phyloP scores from a whole-genome alignment of 352 stramenopile genomes.

The Pythium insidiosum region DNA sequence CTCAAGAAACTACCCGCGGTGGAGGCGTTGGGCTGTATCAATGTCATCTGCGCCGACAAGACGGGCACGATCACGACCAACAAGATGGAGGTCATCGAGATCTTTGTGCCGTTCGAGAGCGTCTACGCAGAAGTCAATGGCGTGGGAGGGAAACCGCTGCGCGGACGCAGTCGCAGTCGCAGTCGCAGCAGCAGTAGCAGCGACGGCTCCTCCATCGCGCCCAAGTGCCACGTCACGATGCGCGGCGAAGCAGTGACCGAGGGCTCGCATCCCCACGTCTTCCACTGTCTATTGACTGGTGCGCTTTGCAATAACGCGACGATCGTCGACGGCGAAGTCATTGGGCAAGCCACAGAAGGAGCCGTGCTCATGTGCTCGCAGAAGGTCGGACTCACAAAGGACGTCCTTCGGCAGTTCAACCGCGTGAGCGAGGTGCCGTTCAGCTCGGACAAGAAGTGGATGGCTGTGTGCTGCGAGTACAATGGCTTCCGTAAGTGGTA shows the following conservation, averaged over 20 bases:
- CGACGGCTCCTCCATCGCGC: conserved; percentile 1
- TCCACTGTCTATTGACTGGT: conserved; percentile 62
- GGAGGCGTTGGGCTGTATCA: conserved; percentile 86
- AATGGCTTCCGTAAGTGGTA: conserved; percentile 55
- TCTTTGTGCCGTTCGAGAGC: conserved; percentile 76
- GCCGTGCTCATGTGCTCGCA: conserved; percentile 60
- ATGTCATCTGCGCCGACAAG: conserved; percentile 92
- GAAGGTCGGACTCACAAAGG: conserved; percentile 46
- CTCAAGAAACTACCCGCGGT: conserved; percentile 86
- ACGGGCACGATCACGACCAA: conserved; percentile 92
- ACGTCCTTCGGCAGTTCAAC: conserved; percentile 36
- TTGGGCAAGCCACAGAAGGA: conserved; percentile 78
- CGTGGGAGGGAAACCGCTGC: conserved; percentile 17
- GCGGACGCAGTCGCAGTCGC: too few relatives aligned
- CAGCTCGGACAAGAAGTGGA: conserved; percentile 94
- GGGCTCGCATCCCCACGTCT: conserved; percentile 54
- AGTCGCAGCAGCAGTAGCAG: too few relatives aligned
- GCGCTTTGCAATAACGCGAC: conserved; percentile 75
- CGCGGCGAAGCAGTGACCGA: conserved; percentile 56
- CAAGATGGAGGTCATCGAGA: conserved; percentile 80
- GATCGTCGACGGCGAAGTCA: conserved; percentile 57
- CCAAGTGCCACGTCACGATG: conserved; percentile 34
- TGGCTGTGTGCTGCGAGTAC: conserved; percentile 88
- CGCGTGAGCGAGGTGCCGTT: conserved; percentile 92
- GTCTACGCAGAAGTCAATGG: conserved; percentile 58